Conservation (phyloP, 768 basidiomycete genomes). For the Tylopilus cervinicoccineus region DNA sequence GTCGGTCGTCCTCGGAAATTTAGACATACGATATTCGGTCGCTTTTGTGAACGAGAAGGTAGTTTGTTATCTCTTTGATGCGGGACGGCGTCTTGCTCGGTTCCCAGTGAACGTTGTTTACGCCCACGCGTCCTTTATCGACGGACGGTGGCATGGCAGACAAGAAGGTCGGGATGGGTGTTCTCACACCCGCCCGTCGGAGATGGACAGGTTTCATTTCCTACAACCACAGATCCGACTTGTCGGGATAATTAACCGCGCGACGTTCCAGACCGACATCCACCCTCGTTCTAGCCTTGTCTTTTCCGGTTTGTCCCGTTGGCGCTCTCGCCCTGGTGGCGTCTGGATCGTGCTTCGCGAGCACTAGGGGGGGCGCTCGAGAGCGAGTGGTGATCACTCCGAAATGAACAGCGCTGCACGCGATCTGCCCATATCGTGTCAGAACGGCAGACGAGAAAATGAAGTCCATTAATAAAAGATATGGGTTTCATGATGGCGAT, state of each 20-base stretch:
- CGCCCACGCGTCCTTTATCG: not conserved
- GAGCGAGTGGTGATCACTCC: constrained; percentile 3
- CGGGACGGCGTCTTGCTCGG: not conserved
- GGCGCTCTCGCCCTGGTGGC: constrained; percentile 5
- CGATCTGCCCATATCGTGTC: constrained; percentile 9
- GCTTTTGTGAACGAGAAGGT: constrained; percentile 7
- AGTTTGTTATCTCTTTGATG: not conserved
- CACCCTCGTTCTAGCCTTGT: not conserved
- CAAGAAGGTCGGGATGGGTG: not conserved
- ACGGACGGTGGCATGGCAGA: not conserved
- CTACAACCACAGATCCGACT: constrained; percentile 1
- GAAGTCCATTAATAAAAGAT: constrained; percentile 4
- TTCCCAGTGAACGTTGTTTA: not conserved
- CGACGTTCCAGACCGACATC: constrained; percentile 1
- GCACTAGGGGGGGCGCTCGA: not conserved
- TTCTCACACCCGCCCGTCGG: constrained; percentile 4
- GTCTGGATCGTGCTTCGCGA: constrained; percentile 2
- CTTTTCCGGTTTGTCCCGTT: not conserved
- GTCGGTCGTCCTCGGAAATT: constrained; percentile 26
- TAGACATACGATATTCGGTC: constrained; percentile 6
- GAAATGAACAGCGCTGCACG: constrained; percentile 22
- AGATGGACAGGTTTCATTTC: constrained; percentile 9
- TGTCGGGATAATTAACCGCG: constrained; percentile 8
- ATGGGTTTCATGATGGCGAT: constrained; percentile 1
- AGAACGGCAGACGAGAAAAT: constrained; percentile 3